Base-by-base conservation (phyloP, 257 asterid genomes). In the Eustoma russellianum region DNA sequence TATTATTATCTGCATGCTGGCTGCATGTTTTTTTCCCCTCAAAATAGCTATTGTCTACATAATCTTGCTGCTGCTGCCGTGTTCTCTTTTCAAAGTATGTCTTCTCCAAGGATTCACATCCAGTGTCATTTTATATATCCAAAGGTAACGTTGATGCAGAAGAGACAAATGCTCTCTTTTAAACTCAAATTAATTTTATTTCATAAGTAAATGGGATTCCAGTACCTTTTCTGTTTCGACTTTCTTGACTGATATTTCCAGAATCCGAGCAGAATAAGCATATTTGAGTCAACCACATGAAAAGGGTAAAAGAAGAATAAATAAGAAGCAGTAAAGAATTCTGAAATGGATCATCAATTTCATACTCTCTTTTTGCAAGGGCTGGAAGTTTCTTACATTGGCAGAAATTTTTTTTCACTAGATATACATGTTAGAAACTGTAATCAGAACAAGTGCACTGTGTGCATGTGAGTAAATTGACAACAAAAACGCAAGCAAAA, bases 71-170 rank as follows among this genome's bases (percentile, higher is more conserved):
- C 66, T 74, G 87, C 67, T 77, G 86, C 16, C 79, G 77, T 70
- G 70, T 86, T 82, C 81, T 81, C 71, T 89, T 94, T 76, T 89
- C 97, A 71, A 86, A 89, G 55, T 83, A 89, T 48, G 83, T 94
- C 46, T 74, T 83, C 77, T 86, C 96, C 86, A 61, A 38, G 43
- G 41, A 50, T 48, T 53, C 58, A 57, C 45, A 16, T 46, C 54
- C 13, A 35, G 46, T 13, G 33, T 17, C 51, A 24, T 17, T 46
- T 28, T 28, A n/a, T n/a, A n/a, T n/a, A n/a, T n/a, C n/a, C n/a
- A n/a, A n/a, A n/a, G n/a, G n/a, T n/a, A n/a, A n/a, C n/a, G n/a
- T n/a, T n/a, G n/a, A n/a, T n/a, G n/a, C n/a, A n/a, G n/a, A n/a
- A n/a, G n/a, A n/a, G n/a, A n/a, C n/a, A n/a, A n/a, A n/a, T n/a